Evolutionary conservation across 1,284 basidiomycete genomes (phyloP).

Genomic region (Neolentinus lepideus): DNA sequence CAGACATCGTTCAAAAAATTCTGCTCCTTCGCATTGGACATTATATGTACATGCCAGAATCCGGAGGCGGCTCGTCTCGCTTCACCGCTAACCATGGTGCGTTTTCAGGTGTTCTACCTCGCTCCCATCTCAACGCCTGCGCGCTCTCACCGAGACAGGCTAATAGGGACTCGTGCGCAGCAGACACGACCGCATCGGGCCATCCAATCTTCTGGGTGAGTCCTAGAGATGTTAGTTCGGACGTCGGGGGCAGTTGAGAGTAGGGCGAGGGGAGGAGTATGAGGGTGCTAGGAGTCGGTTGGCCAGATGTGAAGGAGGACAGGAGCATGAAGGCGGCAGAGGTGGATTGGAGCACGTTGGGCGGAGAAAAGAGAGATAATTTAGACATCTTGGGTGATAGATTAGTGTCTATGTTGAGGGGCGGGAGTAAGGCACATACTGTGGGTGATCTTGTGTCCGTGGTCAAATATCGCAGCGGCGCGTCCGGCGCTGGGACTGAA

Average conservation of each 20-base stretch:
- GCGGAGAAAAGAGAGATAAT: conserved; percentile 36
- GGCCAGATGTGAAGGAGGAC: conserved; percentile 14
- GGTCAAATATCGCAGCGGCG: conserved; percentile 50
- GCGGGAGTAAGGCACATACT: conserved; percentile 11
- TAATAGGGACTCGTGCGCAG: conserved; percentile 29
- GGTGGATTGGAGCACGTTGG: conserved; percentile 52
- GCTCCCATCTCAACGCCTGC: conserved; percentile 7
- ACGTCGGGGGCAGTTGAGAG: conserved; percentile 32
- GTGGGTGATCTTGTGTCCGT: conserved; percentile 20
- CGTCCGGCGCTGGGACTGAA: conserved; percentile 28
- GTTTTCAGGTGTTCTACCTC: conserved; percentile 6
- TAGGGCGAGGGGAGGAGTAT: conserved; percentile 47
- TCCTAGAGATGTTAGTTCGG: conserved; percentile 22
- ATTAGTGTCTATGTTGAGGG: background rate
- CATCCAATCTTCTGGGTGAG: conserved; percentile 27
- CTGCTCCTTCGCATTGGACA: too few species aligned
- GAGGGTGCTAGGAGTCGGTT: conserved; percentile 17
- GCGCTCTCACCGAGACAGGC: conserved; percentile 17
- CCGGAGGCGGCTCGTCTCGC: conserved; percentile 28
- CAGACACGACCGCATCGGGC: conserved; percentile 26
- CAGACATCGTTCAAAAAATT: too few species aligned
- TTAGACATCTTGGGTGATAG: conserved; percentile 2
- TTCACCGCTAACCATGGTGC: conserved; percentile 1
- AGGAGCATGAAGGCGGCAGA: conserved; percentile 46
- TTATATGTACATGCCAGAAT: conserved; percentile 55